A percentile compares a stretch with the other conserved stretches of the same genome.
Conservation (phyloP, 192 early-diverging fungal genomes). For the Kickxella alabastrina region DNA sequence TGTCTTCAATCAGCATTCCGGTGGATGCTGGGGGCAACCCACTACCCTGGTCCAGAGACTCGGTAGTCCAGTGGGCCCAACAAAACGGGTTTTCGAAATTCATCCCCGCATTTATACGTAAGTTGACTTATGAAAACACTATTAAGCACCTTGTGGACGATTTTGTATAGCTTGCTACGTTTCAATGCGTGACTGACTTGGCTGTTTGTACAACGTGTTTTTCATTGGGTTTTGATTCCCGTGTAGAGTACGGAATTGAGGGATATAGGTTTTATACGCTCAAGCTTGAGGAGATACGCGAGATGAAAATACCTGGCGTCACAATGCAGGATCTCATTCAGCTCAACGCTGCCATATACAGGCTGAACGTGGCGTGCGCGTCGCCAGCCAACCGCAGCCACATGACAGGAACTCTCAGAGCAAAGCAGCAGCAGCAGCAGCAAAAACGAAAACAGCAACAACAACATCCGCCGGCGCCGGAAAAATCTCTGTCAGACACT, state of each 20-base stretch:
- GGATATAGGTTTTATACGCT: slow-evolving; percentile 45
- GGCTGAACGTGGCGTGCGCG: slow-evolving; percentile 32
- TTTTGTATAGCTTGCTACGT: no score
- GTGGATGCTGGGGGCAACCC: slow-evolving; percentile 32
- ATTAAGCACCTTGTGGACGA: background rate
- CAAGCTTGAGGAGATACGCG: slow-evolving; percentile 33
- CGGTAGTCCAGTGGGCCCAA: slow-evolving; percentile 38
- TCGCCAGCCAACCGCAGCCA: slow-evolving; percentile 33
- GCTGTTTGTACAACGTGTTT: background rate
- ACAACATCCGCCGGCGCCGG: background rate
- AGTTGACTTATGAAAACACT: slow-evolving; percentile 5
- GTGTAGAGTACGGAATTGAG: slow-evolving; percentile 43
- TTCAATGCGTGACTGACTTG: background rate
- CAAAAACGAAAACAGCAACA: background rate
- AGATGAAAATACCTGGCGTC: slow-evolving; percentile 38
- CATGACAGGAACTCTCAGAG: slow-evolving; percentile 29
- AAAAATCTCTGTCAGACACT: background rate
- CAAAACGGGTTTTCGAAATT: slow-evolving; percentile 42
- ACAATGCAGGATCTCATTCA: slow-evolving; percentile 47
- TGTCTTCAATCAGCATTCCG: slow-evolving; percentile 35
- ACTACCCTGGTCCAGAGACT: slow-evolving; percentile 43
- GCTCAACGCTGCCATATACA: slow-evolving; percentile 47
- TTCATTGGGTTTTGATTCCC: background rate
- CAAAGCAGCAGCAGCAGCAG: slow-evolving; percentile 1
- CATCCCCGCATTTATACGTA: slow-evolving; percentile 40